A percentile compares a stretch with the other conserved stretches of the same genome.
phyloP scores from a whole-genome alignment of 306 rosid genomes.

The Inga oerstediana region DNA sequence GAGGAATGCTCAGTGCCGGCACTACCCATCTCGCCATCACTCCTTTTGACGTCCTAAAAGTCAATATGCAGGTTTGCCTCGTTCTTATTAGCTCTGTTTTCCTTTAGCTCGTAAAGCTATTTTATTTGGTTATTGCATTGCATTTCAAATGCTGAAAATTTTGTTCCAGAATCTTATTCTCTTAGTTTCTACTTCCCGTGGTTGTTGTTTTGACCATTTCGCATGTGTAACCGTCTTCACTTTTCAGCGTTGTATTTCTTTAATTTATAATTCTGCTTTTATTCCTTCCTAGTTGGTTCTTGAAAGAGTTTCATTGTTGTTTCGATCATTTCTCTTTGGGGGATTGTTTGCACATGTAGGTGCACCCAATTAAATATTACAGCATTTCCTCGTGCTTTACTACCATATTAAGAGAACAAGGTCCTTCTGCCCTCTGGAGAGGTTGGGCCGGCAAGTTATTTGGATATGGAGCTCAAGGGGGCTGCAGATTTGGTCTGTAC shows the following conservation, averaged over 20 bases:
- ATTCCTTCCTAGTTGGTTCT: neutral
- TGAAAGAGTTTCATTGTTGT: neutral
- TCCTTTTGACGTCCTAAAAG: conserved; percentile 63
- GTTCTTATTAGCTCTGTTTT: neutral
- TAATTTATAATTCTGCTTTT: neutral
- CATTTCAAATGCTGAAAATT: neutral
- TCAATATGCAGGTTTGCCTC: conserved; percentile 22
- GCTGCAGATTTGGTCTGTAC: conserved; percentile 61
- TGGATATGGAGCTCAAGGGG: conserved; percentile 68
- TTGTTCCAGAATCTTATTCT: neutral
- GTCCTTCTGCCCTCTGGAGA: conserved; percentile 64
- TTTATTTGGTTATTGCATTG: neutral
- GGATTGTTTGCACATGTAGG: conserved; percentile 43
- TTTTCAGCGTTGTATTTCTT: neutral
- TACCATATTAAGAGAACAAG: conserved; percentile 56
- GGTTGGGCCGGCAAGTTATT: conserved; percentile 64
- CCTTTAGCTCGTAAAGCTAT: neutral
- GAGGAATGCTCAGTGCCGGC: conserved; percentile 71
- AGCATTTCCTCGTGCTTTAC: conserved; percentile 55
- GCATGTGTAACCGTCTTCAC: conserved; percentile 22
- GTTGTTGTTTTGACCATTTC: conserved; percentile 15
- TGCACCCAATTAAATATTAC: conserved; percentile 50
- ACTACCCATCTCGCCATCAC: conserved; percentile 59
- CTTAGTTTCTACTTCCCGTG: neutral
- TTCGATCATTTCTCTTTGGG: conserved; percentile 25